A percentile compares a stretch with the other conserved stretches of the same genome.
Evolutionary conservation across 1,284 basidiomycete genomes (phyloP).

Genomic region (Ustilago sp.): DNA sequence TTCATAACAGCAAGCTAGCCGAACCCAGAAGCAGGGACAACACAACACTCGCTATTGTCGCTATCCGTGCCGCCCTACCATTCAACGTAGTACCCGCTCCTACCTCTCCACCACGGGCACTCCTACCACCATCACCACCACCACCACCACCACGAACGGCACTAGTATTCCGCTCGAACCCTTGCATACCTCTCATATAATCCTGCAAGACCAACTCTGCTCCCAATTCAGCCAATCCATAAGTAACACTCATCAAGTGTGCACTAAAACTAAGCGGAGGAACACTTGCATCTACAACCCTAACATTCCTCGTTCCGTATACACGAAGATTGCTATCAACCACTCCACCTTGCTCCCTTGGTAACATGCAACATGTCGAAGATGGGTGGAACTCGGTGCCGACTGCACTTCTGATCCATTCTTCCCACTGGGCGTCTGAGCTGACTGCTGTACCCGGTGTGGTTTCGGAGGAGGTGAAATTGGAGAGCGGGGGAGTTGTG

Average conservation of each 20-base stretch:
- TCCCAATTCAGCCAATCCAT: conserved; percentile 72
- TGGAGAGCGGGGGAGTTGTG: conserved; percentile 33
- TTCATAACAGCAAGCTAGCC: neutral
- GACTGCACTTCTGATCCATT: conserved; percentile 70
- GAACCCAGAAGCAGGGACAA: neutral
- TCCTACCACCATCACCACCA: neutral
- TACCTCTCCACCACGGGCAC: neutral
- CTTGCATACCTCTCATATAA: conserved; percentile 11
- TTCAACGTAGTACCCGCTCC: neutral
- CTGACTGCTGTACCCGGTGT: conserved; percentile 35
- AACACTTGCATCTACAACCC: conserved; percentile 54
- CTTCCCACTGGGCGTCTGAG: conserved; percentile 73
- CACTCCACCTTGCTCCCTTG: conserved; percentile 59
- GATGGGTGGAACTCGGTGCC: conserved; percentile 73
- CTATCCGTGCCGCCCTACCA: no score
- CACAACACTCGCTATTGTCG: neutral
- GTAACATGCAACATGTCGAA: conserved; percentile 66
- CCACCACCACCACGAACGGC: neutral
- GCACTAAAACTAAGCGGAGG: conserved; percentile 68
- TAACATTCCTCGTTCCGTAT: conserved; percentile 58
- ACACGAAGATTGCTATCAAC: conserved; percentile 57
- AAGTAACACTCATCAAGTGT: conserved; percentile 75
- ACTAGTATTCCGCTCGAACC: neutral
- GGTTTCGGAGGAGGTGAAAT: conserved; percentile 30
- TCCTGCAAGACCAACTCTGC: conserved; percentile 48